Percentiles rank a stretch among this genome's conserved stretches.
phyloP scores from a whole-genome alignment of 495 filamentous ascomycete species.

The Hyaloscypha bicolor region DNA sequence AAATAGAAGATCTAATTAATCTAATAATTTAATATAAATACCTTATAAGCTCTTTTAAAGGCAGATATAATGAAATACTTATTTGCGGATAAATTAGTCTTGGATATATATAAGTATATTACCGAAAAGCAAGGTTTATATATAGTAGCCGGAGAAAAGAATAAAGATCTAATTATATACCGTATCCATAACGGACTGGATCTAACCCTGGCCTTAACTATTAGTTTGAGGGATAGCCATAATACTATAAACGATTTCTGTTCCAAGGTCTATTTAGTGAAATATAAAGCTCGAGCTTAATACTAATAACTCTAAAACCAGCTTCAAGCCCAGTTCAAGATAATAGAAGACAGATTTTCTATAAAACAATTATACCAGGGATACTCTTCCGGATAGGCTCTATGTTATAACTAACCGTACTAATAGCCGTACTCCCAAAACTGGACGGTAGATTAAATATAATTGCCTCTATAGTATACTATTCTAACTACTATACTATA shows the following conservation, averaged over 20 bases:
- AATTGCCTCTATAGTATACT: too few species aligned
- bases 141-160: conserved; percentile 7
- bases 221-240: background rate
- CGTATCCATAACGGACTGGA: conserved; percentile 10
- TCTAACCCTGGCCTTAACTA: background rate
- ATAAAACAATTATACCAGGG: too few species aligned
- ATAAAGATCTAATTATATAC: background rate
- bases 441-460: too few species aligned
- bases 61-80: conserved; percentile 4
- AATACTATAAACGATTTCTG: conserved; percentile 7
- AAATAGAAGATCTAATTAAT: background rate
- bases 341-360: too few species aligned
- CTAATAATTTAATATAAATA: background rate
- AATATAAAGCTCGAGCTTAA: background rate
- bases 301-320: background rate
- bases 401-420: too few species aligned
- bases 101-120: conserved; percentile 2
- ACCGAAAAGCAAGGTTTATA: background rate
- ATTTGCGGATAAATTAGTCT: background rate
- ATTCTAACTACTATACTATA: too few species aligned
- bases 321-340: too few species aligned
- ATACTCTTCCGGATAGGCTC: too few species aligned
- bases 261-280: background rate
- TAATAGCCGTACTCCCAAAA: too few species aligned
- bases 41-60: background rate